These are phyloP conservation scores for Ganoderma boninense DNA, from an alignment of 1,284 basidiomycete species.

Conservation along the genomic window DNA sequence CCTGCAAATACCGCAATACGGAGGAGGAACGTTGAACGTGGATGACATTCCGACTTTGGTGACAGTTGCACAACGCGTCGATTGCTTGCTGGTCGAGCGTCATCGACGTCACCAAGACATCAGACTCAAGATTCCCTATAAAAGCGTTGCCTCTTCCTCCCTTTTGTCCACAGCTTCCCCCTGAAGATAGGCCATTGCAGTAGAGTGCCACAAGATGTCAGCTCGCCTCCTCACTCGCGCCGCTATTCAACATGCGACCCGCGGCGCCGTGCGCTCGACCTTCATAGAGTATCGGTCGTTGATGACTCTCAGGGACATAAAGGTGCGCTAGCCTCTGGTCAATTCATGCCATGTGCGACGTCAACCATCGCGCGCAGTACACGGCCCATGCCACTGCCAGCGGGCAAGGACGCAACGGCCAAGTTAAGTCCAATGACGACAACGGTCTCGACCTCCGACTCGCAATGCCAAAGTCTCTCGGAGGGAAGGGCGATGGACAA, in stretches of 20 bases:
- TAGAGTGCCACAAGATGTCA: slow-evolving; percentile 13
- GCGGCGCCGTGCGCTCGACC: background rate
- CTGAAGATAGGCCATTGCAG: background rate
- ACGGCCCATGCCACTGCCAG: slow-evolving; percentile 47
- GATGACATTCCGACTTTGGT: background rate
- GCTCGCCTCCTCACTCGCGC: slow-evolving; percentile 13
- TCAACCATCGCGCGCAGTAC: slow-evolving; percentile 36
- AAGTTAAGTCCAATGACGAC: slow-evolving; percentile 47
- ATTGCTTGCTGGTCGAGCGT: background rate
- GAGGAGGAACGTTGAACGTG: background rate
- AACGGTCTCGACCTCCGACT: slow-evolving; percentile 45
- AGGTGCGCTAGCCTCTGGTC: slow-evolving; percentile 23
- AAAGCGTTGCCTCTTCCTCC: background rate
- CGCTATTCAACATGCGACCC: slow-evolving; percentile 9
- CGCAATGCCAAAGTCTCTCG: slow-evolving; percentile 47
- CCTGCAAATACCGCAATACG: too few species aligned
- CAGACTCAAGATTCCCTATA: background rate
- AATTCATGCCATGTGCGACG: background rate
- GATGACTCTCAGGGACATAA: slow-evolving; percentile 40
- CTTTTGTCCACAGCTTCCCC: background rate
- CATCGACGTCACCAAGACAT: background rate
- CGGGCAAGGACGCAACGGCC: slow-evolving; percentile 50
- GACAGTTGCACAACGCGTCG: background rate
- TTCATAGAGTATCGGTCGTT: slow-evolving; percentile 23
- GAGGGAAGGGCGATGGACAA: slow-evolving; percentile 51